phyloP scores from a whole-genome alignment of 2,329 filamentous ascomycete genomes.

The Sphaerulina populicola region DNA sequence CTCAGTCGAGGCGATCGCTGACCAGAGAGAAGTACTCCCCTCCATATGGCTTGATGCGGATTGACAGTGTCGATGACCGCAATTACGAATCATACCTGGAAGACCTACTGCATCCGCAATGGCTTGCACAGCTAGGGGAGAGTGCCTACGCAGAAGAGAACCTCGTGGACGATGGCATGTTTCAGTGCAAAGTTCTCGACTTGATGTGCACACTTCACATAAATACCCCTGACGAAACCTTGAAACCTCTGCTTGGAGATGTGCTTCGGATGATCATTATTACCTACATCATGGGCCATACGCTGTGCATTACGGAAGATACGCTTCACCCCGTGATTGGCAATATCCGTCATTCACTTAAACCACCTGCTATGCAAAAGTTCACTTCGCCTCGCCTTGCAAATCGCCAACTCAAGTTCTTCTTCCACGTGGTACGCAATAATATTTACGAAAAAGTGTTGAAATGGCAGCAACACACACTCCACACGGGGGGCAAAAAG shows the following conservation, averaged over 20 bases:
- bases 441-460: constrained; percentile 38
- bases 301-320: constrained; percentile 39
- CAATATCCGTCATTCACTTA: constrained; percentile 34
- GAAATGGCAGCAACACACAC: constrained; percentile 42
- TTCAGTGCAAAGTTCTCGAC: constrained; percentile 37
- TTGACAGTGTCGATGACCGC: constrained; percentile 39
- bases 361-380: constrained; percentile 19
- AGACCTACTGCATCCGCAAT: constrained; percentile 34
- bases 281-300: constrained; percentile 45
- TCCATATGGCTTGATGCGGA: constrained; percentile 40
- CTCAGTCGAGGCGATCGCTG: constrained; percentile 23
- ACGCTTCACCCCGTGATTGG: constrained; percentile 33
- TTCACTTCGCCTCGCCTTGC: constrained; percentile 39
- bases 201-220: constrained; percentile 33
- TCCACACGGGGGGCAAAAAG: constrained; percentile 37
- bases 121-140: constrained; percentile 37
- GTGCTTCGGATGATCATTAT: constrained; percentile 41
- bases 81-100: constrained; percentile 41
- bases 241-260: constrained; percentile 37
- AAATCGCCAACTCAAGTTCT: constrained; percentile 45
- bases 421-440: constrained; percentile 40
- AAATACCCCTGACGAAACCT: constrained; percentile 26
- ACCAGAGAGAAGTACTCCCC: constrained; percentile 36
- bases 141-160: constrained; percentile 41
- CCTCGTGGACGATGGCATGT: constrained; percentile 32